These are phyloP conservation scores for Sanghuangporus sanghuang DNA, from an alignment of 1,284 basidiomycete species.

Conservation along the genomic window DNA sequence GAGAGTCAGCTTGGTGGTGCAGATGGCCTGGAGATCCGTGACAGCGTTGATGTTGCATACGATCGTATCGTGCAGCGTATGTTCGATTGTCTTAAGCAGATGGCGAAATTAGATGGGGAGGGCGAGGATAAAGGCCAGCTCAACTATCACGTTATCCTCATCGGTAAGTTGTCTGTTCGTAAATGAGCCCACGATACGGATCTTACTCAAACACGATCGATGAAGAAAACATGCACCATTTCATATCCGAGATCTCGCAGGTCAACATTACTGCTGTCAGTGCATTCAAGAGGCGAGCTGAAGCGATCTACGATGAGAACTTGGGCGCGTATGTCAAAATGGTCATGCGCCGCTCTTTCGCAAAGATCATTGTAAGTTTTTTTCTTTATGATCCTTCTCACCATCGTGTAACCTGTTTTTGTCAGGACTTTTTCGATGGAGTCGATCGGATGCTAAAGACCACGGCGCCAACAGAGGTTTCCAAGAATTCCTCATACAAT, in stretches of 20 bases:
- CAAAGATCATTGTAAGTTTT: constrained; percentile 76
- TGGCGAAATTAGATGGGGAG: constrained; percentile 88
- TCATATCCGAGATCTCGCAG: constrained; percentile 75
- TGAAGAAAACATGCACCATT: constrained; percentile 94
- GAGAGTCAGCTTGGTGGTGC: constrained; percentile 83
- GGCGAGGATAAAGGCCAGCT: constrained; percentile 94
- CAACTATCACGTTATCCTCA: constrained; percentile 93
- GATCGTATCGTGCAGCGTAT: constrained; percentile 84
- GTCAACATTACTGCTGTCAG: constrained; percentile 66
- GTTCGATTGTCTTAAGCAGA: constrained; percentile 90
- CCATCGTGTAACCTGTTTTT: constrained; percentile 8
- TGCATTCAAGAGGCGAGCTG: constrained; percentile 69
- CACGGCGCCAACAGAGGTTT: constrained; percentile 76
- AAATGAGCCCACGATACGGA: not conserved
- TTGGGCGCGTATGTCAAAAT: constrained; percentile 82
- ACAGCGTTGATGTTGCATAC: constrained; percentile 78
- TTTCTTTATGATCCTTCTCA: not conserved
- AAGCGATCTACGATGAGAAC: constrained; percentile 85
- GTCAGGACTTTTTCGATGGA: constrained; percentile 90
- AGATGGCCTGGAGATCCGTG: constrained; percentile 75
- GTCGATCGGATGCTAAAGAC: constrained; percentile 82
- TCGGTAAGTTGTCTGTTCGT: constrained; percentile 54
- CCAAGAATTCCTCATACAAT: constrained; percentile 73
- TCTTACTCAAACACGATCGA: constrained; percentile 1
- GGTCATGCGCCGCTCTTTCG: constrained; percentile 81